These are phyloP conservation scores for Ceratocystis harringtonii DNA, from an alignment of 2,329 filamentous ascomycete species.

Conservation along the genomic window DNA sequence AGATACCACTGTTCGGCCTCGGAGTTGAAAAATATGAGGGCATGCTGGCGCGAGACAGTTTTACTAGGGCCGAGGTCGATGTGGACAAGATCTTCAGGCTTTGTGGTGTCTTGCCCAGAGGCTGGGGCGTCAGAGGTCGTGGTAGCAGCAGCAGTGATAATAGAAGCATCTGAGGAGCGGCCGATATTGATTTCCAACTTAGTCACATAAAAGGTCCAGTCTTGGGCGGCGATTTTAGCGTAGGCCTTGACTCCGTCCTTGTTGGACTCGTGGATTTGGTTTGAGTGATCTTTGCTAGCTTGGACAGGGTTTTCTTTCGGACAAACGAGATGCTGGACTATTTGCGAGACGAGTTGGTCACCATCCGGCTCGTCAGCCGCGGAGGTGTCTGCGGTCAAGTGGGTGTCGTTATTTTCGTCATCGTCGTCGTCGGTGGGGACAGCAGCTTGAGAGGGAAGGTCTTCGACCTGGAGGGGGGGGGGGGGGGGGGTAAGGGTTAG, in stretches of 20 bases:
- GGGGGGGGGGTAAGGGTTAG: background rate
- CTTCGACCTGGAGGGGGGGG: constrained; percentile 24
- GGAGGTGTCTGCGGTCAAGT: constrained; percentile 29
- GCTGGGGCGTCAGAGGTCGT: background rate
- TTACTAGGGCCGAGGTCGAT: constrained; percentile 82
- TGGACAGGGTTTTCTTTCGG: constrained; percentile 35
- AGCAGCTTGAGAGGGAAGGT: constrained; percentile 22
- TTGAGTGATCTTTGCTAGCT: constrained; percentile 47
- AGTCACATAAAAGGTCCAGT: constrained; percentile 75
- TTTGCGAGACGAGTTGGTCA: constrained; percentile 40
- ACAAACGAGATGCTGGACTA: constrained; percentile 36
- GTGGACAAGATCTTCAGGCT: constrained; percentile 45
- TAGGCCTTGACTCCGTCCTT: constrained; percentile 55
- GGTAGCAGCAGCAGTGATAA: constrained; percentile 26
- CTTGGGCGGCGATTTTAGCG: constrained; percentile 65
- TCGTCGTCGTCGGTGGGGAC: constrained; percentile 24
- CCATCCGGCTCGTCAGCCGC: constrained; percentile 32
- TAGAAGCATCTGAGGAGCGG: constrained; percentile 29
- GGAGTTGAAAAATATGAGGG: constrained; percentile 56
- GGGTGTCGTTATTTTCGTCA: constrained; percentile 33
- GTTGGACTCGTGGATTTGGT: constrained; percentile 46
- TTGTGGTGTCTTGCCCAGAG: constrained; percentile 16
- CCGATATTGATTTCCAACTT: constrained; percentile 64
- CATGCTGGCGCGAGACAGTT: constrained; percentile 63
- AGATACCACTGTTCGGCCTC: constrained; percentile 66